These are phyloP conservation scores for Auxenochlorella pyrenoidosa DNA, from an alignment of 139 green algal species.

Conservation along the genomic window DNA sequence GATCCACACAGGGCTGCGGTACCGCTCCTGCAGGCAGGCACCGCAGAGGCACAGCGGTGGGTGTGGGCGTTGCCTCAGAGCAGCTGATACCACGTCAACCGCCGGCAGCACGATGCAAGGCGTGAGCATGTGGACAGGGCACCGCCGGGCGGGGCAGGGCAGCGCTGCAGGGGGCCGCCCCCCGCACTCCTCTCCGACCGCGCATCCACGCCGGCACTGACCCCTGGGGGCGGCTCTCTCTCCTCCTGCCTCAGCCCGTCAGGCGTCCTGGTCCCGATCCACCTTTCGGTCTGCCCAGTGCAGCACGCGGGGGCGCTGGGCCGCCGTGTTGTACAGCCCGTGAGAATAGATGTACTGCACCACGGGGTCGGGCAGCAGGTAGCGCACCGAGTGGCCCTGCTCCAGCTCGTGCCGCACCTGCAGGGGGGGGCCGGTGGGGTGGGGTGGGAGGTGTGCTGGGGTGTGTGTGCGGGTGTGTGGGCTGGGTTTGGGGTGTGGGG, in stretches of 20 bases:
- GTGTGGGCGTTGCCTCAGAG: background rate
- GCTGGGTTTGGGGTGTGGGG: too few species aligned
- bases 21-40: too few species aligned
- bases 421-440: background rate
- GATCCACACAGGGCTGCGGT: too few species aligned
- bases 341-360: slow-evolving; percentile 50
- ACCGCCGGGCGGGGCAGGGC: background rate
- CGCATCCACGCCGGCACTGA: background rate
- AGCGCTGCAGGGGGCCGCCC: background rate
- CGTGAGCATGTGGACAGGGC: background rate
- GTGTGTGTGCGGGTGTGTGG: too few species aligned
- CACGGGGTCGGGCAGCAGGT: slow-evolving; percentile 46
- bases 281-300: background rate
- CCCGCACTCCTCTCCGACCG: too few species aligned
- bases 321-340: slow-evolving; percentile 42
- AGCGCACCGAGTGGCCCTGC: slow-evolving; percentile 44
- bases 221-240: background rate
- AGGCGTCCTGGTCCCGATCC: slow-evolving; percentile 5
- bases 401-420: slow-evolving; percentile 52
- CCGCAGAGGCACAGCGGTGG: too few species aligned
- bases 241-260: too few species aligned
- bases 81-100: background rate
- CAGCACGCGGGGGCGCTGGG: slow-evolving; percentile 2
- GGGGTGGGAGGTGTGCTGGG: background rate
- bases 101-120: too few species aligned